A percentile compares a stretch with the other conserved stretches of the same genome.
Evolutionary conservation across 306 rosid species (phyloP).

Genomic region (Lathyrus aphaca): DNA sequence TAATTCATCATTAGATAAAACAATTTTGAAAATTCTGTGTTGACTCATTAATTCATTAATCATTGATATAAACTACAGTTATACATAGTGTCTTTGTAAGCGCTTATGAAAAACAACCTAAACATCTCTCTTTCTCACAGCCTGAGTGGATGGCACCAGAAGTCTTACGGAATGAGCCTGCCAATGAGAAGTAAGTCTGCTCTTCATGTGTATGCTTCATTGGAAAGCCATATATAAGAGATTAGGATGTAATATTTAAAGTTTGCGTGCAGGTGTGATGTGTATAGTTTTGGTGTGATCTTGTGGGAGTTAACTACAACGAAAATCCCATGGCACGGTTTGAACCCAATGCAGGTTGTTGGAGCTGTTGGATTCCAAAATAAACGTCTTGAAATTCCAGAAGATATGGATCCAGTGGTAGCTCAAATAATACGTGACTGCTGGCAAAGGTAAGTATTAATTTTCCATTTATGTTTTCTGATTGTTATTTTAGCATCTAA

Average conservation of each 20-base stretch:
- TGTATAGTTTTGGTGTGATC: conserved; percentile 97
- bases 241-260: conserved; percentile 31
- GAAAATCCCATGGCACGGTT: conserved; percentile 86
- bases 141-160: conserved; percentile 99
- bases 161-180: conserved; percentile 91
- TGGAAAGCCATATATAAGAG: conserved; percentile 18
- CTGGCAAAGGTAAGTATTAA: conserved; percentile 82
- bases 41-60: conserved; percentile 28
- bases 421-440: conserved; percentile 85
- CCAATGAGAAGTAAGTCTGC: conserved; percentile 83
- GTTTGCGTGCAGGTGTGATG: conserved; percentile 87
- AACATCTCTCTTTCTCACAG: conserved; percentile 57
- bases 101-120: conserved; percentile 18
- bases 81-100: conserved; percentile 16
- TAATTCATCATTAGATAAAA: conserved; percentile 46
- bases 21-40: conserved; percentile 24
- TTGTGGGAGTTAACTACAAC: conserved; percentile 88
- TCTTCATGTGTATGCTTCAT: conserved; percentile 9
- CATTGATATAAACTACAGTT: conserved; percentile 18
- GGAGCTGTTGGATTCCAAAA: conserved; percentile 99
- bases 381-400: conserved; percentile 93
- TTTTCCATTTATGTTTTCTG: conserved; percentile 7
- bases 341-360: conserved; percentile 99
- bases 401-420: conserved; percentile 73
- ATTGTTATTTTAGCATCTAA: conserved; percentile 11